A percentile compares a stretch with the other conserved stretches of the same genome.
Evolutionary conservation across 2,329 filamentous ascomycete species (phyloP).

Genomic region (Fusarium udum): DNA sequence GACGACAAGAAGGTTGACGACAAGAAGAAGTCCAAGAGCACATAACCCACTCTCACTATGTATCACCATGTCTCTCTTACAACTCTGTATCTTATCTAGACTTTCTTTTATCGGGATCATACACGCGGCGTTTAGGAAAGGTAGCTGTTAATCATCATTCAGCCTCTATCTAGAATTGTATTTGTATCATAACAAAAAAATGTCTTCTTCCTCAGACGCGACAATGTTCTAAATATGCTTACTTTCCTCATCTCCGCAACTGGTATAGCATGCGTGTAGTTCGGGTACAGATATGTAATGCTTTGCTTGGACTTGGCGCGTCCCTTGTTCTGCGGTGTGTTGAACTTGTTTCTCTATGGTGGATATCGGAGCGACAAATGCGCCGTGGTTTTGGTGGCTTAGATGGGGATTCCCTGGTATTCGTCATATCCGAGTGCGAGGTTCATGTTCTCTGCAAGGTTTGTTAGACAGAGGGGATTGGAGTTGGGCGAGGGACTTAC

Average conservation of each 20-base stretch:
- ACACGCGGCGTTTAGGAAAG: not conserved
- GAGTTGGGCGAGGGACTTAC: not conserved
- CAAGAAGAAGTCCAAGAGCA: not conserved
- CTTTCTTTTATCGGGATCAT: not conserved
- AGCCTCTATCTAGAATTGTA: not conserved
- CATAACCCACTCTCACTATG: not conserved
- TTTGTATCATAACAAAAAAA: not conserved
- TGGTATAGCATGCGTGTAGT: not conserved
- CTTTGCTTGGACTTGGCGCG: not conserved
- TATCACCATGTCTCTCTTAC: not conserved
- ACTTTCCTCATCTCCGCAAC: not conserved
- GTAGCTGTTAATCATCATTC: not conserved
- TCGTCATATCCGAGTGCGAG: constrained; percentile 87
- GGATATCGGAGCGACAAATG: not conserved
- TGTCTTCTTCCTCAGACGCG: not conserved
- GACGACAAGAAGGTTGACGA: not conserved
- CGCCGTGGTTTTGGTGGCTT: not conserved
- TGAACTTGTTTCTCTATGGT: not conserved
- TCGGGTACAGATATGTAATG: not conserved
- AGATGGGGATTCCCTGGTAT: constrained; percentile 81
- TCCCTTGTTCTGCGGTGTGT: not conserved
- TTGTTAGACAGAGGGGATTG: not conserved
- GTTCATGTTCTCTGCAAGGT: constrained; percentile 82
- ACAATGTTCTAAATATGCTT: not conserved
- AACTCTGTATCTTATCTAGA: not conserved